Evolutionary conservation across 1,139 yeast genomes (phyloP).

Genomic region (Petasospora rhodanensis): DNA sequence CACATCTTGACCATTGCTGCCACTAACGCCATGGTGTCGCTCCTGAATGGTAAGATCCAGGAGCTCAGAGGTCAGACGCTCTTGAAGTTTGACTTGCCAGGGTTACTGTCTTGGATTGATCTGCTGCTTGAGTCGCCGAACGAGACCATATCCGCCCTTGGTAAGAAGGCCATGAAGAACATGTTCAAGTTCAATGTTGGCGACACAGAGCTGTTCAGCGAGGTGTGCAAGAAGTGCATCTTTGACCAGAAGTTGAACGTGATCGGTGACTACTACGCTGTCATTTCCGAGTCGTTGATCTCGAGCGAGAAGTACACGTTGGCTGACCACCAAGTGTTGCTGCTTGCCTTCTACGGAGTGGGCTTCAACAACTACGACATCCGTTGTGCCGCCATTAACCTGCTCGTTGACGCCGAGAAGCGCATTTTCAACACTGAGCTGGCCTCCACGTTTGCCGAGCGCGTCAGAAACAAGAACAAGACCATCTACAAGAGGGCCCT

Average conservation of each 20-base stretch:
- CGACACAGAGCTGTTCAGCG: conserved; percentile 52
- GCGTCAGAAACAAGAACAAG: conserved; percentile 60
- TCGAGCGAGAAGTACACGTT: conserved; percentile 39
- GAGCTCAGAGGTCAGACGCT: conserved; percentile 43
- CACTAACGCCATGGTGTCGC: conserved; percentile 76
- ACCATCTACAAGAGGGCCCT: conserved; percentile 77
- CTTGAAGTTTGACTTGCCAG: conserved; percentile 66
- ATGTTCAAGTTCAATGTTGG: conserved; percentile 58
- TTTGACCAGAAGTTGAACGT: conserved; percentile 48
- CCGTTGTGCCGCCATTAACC: conserved; percentile 56
- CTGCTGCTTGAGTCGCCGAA: conserved; percentile 57
- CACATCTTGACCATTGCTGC: conserved; percentile 68
- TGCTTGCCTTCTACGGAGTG: conserved; percentile 62
- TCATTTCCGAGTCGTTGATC: conserved; percentile 60
- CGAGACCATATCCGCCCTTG: conserved; percentile 59
- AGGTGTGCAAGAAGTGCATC: conserved; percentile 68
- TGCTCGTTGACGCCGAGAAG: conserved; percentile 53
- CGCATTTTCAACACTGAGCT: conserved; percentile 44
- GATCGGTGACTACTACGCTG: conserved; percentile 63
- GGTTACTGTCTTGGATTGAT: conserved; percentile 74
- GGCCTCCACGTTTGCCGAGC: conserved; percentile 49
- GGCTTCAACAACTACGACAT: conserved; percentile 62
- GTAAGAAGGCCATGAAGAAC: conserved; percentile 68
- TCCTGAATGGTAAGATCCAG: conserved; percentile 64
- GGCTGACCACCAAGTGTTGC: conserved; percentile 53